phyloP scores from a whole-genome alignment of 1,139 yeast species.

The Yamadazyma membranifaciens region DNA sequence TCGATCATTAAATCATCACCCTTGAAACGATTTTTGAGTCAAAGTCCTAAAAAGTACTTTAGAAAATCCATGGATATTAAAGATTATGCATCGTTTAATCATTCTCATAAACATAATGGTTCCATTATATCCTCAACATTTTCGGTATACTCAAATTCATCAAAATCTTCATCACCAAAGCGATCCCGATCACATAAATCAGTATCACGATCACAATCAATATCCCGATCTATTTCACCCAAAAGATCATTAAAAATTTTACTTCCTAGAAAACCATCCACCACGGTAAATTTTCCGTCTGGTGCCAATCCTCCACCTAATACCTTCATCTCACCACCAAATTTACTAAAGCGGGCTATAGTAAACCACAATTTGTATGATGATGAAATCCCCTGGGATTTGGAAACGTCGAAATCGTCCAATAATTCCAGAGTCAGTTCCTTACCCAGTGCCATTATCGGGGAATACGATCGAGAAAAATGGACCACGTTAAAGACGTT shows the following conservation, averaged over 20 bases:
- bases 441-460: constrained; percentile 58
- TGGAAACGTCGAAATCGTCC: constrained; percentile 37
- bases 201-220: constrained; percentile 23
- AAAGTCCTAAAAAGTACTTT: constrained; percentile 35
- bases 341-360: constrained; percentile 19
- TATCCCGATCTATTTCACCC: constrained; percentile 29
- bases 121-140: constrained; percentile 30
- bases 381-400: constrained; percentile 34
- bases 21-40: constrained; percentile 31
- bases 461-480: constrained; percentile 64
- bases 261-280: constrained; percentile 12
- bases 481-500: constrained; percentile 52
- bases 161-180: constrained; percentile 10
- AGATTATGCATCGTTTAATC: constrained; percentile 15
- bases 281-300: background rate
- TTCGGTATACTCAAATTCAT: constrained; percentile 27
- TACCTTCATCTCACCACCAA: constrained; percentile 13
- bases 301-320: constrained; percentile 1
- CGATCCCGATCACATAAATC: constrained; percentile 13
- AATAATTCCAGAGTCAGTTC: constrained; percentile 45
- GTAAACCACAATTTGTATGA: constrained; percentile 10
- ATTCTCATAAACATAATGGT: constrained; percentile 17
- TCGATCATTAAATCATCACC: constrained; percentile 24
- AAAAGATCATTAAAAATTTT: constrained; percentile 27
- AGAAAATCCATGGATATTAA: constrained; percentile 22